Evolutionary conservation across 805 yeast genomes (phyloP), one percentile per base, ranked within the genome.

Genomic region (Starmerella floris): DNA sequence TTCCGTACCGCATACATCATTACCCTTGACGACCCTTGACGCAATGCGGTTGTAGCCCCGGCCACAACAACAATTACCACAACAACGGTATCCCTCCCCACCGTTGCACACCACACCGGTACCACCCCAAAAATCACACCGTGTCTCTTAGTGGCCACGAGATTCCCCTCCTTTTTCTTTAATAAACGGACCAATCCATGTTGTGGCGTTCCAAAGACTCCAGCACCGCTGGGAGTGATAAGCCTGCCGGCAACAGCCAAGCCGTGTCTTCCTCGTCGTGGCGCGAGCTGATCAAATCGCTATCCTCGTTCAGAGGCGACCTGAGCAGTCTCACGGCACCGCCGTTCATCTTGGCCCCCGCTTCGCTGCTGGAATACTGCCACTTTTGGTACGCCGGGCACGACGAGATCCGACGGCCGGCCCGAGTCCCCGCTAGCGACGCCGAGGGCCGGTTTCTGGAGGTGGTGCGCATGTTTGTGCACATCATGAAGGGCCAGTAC

Each of bases 371-470:
- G 27, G 98, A 91, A 66, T 91, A 83, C 63, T 81, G 95, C 20
- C 88, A 83, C 61, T 91, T 83, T 65, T 91, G 98, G 96, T 83
- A 85, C 37, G 95, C 87, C 59, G 88, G 83, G 57, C 85, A 87
- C 20, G 88, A 83, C 49, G 68, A 85, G 49, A 73, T 91, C 43
- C 62, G 84, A 41, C 87, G 74, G 30, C 87, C 96, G 27, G 62
- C 66, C 17, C 61, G 58, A 32, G 63, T 63, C 37, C 56, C 60
- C 15, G 64, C 65, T 28, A 62, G 66, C 25, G 26, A 51, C 15
- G 39, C 21, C n/a, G 68, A 76, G 51, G 71, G 76, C 59, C 70
- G 95, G 48, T 73, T 81, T 66, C 53, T 88, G 44, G 83, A 82
- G 2, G 97, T 91, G 26, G 74, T 85, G 39, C 77, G 70, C 61